Base-by-base conservation (phyloP, 345 rosid species). In the Brassica rapa region DNA sequence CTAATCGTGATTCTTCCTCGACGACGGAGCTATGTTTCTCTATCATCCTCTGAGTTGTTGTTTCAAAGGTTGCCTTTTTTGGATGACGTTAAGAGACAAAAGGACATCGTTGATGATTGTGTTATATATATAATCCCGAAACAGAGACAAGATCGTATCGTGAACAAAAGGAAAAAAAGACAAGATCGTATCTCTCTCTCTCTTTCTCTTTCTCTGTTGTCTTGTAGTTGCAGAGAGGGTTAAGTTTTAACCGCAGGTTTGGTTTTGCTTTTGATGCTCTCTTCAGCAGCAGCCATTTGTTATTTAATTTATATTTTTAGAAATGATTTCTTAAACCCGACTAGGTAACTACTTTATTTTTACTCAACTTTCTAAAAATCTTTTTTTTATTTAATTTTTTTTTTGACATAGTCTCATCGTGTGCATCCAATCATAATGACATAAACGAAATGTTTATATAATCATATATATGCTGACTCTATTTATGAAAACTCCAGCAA, bases 191-290 rank as follows among this genome's bases (percentile, higher is more conserved):
- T 62, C 21, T 19, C 21, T 19, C 21, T 60, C 3, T 71, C 30
- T 29, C 30, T 29, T 29, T 16, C 59, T 71, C 6, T 53, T 64
- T 73, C 53, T 71, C 56, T 43, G 2, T 49, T 49, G 55, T 49
- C 55, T 49, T 71, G 24, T 71, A 60, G 75, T 72, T 72, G 77
- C 56, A 72, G 74, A 72, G 73, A 79, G 67, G 51, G 53, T 69
- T 74, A 70, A 74, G 83, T 80, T 80, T 80, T 88, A 86, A 88
- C 88, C 80, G 86, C 80, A 86, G 84, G 87, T 83, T 87, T 68
- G 90, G 83, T 75, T 86, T 87, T 86, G 88, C 86, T 88, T 87
- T 61, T 67, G 76, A 82, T 86, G 86, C 64, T 78, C 63, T 80
- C 80, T 82, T 87, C 86, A 82, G 81, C 75, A 62, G 81, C 76